Evolutionary conservation across 129 eudicot genomes (phyloP), one percentile per base, ranked within the genome.

Genomic region (Tanacetum coccineum): DNA sequence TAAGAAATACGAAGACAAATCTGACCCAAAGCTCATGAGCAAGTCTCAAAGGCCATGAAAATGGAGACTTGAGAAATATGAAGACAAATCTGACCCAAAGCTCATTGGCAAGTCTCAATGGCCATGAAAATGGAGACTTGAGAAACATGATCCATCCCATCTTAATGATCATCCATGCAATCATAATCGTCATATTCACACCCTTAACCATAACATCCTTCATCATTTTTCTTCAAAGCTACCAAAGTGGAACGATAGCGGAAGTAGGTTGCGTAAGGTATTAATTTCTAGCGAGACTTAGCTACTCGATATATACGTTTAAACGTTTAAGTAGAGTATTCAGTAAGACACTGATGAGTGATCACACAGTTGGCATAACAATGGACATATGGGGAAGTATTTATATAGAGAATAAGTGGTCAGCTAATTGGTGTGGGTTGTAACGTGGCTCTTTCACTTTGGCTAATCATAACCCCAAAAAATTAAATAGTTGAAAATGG

Each of bases 71-170:
- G 8, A 75, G 74, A 51, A 75, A 75, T 45, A 68, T 13, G 70
- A 75, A 68, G 13, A 59, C 74, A 42, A 75, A 75, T 8, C 58
- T 7, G 47, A 75, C 74, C 80, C 80, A 75, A 13, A 75, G 22
- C 44, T 13, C 48, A 74, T 68, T 74, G 26, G 62, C 11, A 22
- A 50, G 64, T 6, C 55, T 68, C 0, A 75, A n/a, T 22, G 74
- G 80, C 80, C 80, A 75, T 60, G 74, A 68, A 68, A 75, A 53
- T 25, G 74, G 80, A 17, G 80, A 75, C 26, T 49, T 68, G 39
- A 6, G 64, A 61, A 68, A 68, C 56, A 52, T 13, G 42, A 57
- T 44, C 80, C 74, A 75, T 40, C 64, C 74, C 58, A 75, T 68
- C 70, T 25, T 68, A 56, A 68, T 26, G 17, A 49, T 40, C 74